Percentiles rank a stretch among this genome's conserved stretches.
These are phyloP conservation scores for Lathyrus sativus DNA, from an alignment of 306 rosid genomes.

Conservation along the genomic window DNA sequence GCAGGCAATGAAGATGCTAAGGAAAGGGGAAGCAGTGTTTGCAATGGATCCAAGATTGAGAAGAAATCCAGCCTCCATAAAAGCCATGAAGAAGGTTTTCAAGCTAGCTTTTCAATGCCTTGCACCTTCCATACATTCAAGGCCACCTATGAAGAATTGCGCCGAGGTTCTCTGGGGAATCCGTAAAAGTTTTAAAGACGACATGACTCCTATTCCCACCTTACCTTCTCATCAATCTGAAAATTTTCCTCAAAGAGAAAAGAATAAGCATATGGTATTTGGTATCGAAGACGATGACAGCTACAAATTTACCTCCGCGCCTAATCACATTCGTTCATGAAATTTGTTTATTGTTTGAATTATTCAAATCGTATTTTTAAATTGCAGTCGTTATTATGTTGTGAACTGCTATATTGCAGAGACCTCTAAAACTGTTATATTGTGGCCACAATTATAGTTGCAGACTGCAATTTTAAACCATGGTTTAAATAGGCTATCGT, in stretches of 20 bases:
- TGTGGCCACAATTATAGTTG: background rate
- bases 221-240: constrained; percentile 56
- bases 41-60: constrained; percentile 81
- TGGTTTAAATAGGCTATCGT: background rate
- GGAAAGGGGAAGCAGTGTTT: constrained; percentile 63
- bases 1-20: constrained; percentile 83
- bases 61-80: constrained; percentile 68
- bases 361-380: background rate
- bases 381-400: background rate
- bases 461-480: background rate
- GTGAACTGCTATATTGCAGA: background rate
- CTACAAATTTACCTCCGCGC: constrained; percentile 62
- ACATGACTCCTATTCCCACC: constrained; percentile 42
- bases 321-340: constrained; percentile 44
- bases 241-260: constrained; percentile 54
- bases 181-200: constrained; percentile 64
- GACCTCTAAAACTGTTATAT: background rate
- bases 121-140: constrained; percentile 56
- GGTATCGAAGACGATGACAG: constrained; percentile 55
- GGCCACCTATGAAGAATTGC: constrained; percentile 85
- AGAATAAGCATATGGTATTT: constrained; percentile 42
- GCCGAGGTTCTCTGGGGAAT: constrained; percentile 80
- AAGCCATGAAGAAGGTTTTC: constrained; percentile 64
- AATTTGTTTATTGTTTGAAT: constrained; percentile 38
- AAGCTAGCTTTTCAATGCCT: constrained; percentile 73